Percentiles rank a stretch among this genome's conserved stretches.
Conservation (phyloP, 2,329 filamentous ascomycete genomes). For the Didymosphaeria variabile region DNA sequence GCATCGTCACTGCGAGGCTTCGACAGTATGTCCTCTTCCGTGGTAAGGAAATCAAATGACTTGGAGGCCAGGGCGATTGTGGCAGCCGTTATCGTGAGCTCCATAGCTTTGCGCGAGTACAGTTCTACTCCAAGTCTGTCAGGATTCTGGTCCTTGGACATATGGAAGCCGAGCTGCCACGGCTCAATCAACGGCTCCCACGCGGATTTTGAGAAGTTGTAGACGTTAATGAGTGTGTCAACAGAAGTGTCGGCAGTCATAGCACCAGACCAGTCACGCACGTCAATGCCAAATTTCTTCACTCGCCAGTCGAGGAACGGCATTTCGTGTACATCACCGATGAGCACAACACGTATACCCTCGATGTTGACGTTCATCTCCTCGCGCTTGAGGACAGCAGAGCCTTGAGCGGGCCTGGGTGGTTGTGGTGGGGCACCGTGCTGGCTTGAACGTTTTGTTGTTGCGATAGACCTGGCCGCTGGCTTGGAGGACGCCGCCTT, state of each 20-base stretch:
- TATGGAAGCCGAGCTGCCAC: slow-evolving; percentile 92
- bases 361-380: slow-evolving; percentile 87
- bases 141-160: slow-evolving; percentile 78
- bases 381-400: slow-evolving; percentile 71
- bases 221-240: slow-evolving; percentile 94
- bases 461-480: slow-evolving; percentile 57
- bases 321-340: slow-evolving; percentile 94
- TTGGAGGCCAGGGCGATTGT: slow-evolving; percentile 94
- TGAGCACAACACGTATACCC: slow-evolving; percentile 89
- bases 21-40: slow-evolving; percentile 88
- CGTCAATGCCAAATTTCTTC: slow-evolving; percentile 84
- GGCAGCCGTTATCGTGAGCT: slow-evolving; percentile 90
- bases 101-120: slow-evolving; percentile 87
- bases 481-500: slow-evolving; percentile 57
- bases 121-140: slow-evolving; percentile 84
- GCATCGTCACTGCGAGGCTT: slow-evolving; percentile 92
- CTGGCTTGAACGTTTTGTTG: slow-evolving; percentile 54
- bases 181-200: slow-evolving; percentile 98
- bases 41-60: slow-evolving; percentile 87
- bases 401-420: slow-evolving; percentile 56
- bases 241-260: slow-evolving; percentile 89
- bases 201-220: slow-evolving; percentile 98
- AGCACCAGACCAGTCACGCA: slow-evolving; percentile 89
- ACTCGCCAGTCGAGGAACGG: slow-evolving; percentile 94
- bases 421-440: slow-evolving; percentile 66